phyloP scores from a whole-genome alignment of 352 stramenopile genomes.

The Pythium coloratum region DNA sequence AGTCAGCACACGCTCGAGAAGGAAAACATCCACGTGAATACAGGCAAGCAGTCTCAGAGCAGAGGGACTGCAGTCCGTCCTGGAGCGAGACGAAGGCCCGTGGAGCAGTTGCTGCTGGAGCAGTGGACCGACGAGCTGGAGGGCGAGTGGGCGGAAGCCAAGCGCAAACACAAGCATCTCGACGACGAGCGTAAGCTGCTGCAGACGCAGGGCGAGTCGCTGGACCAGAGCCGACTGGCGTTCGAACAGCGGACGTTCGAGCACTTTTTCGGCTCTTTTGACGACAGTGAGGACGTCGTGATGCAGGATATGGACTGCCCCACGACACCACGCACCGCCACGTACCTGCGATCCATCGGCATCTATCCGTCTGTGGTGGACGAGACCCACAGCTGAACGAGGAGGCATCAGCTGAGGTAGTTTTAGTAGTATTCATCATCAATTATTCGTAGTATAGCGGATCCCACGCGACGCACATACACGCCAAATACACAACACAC shows the following conservation, averaged over 20 bases:
- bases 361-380: conserved; percentile 22
- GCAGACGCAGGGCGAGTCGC: conserved; percentile 12
- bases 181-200: conserved; percentile 19
- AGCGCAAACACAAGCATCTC: conserved; percentile 19
- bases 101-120: conserved; percentile 24
- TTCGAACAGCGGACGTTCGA: conserved; percentile 27
- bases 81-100: not conserved
- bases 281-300: conserved; percentile 13
- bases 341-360: conserved; percentile 24
- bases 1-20: conserved; percentile 9
- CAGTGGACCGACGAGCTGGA: conserved; percentile 26
- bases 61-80: not conserved
- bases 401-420: not conserved
- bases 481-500: not conserved
- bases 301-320: conserved; percentile 24
- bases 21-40: conserved; percentile 30
- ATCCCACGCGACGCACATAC: not conserved
- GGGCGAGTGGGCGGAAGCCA: conserved; percentile 17
- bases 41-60: conserved; percentile 9
- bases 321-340: conserved; percentile 22
- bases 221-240: conserved; percentile 23
- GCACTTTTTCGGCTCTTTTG: conserved; percentile 23
- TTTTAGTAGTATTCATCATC: conserved; percentile 13
- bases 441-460: conserved; percentile 17
- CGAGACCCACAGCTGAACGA: not conserved